Evolutionary conservation across 1,284 basidiomycete species (phyloP).

Genomic region (Pulchroboletus neoregius): DNA sequence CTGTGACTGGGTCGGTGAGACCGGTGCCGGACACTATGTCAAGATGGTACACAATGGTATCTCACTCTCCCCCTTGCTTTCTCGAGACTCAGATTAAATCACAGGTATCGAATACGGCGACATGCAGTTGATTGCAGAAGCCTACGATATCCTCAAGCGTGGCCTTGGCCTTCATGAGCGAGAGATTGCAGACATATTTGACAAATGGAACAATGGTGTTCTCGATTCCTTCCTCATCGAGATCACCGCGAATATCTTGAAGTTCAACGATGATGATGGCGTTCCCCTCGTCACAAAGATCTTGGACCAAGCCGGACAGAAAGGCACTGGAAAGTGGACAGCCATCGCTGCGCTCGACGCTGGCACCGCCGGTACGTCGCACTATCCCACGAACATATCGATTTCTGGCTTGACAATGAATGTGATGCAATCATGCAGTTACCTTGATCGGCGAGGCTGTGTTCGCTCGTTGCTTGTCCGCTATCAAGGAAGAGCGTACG

Average conservation of each 20-base stretch:
- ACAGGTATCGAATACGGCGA: conserved; percentile 98
- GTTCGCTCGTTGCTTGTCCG: conserved; percentile 96
- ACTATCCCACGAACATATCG: conserved; percentile 7
- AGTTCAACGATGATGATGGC: conserved; percentile 96
- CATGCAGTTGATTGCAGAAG: conserved; percentile 99
- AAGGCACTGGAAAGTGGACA: conserved; percentile 99
- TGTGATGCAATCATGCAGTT: conserved; percentile 46
- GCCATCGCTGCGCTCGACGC: conserved; percentile 97
- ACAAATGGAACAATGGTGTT: conserved; percentile 97
- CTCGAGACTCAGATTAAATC: conserved; percentile 7
- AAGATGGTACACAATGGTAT: conserved; percentile 99
- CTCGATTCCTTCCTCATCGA: conserved; percentile 99
- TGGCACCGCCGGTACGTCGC: conserved; percentile 72
- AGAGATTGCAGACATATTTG: conserved; percentile 89
- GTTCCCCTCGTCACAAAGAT: conserved; percentile 90
- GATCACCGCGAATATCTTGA: conserved; percentile 93
- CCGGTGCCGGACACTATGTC: conserved; percentile 92
- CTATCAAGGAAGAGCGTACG: conserved; percentile 95
- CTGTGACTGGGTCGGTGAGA: conserved; percentile 99
- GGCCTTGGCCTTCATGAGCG: conserved; percentile 82
- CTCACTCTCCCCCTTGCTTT: conserved; percentile 16
- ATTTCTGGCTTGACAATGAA: conserved; percentile 8
- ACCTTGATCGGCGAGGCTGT: conserved; percentile 99
- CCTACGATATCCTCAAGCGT: conserved; percentile 97
- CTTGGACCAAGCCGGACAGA: conserved; percentile 94